phyloP scores from a whole-genome alignment of 768 basidiomycete genomes.

The Hemileccinum impolitum region DNA sequence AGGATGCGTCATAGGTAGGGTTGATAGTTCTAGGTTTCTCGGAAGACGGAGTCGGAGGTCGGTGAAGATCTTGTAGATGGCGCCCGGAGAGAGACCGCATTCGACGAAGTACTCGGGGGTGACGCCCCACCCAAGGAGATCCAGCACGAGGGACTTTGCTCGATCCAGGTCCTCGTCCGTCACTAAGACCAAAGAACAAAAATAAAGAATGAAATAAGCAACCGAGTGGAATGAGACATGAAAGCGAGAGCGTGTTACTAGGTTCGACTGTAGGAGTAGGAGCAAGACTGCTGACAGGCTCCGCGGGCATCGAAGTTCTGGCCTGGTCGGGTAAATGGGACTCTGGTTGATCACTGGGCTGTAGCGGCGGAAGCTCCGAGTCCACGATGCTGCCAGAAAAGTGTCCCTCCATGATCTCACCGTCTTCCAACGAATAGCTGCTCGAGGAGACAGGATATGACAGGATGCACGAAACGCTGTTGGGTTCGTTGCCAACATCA shows the following conservation, averaged over 20 bases:
- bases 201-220: neutral
- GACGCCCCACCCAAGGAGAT: neutral
- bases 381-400: neutral
- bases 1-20: no score
- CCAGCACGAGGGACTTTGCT: neutral
- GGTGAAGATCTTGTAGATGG: slow-evolving; percentile 36
- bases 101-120: slow-evolving; percentile 46
- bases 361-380: neutral
- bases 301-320: neutral
- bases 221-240: neutral
- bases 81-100: slow-evolving; percentile 39
- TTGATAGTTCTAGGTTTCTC: slow-evolving; percentile 1
- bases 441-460: neutral
- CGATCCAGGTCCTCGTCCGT: no score
- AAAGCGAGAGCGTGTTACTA: neutral
- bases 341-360: no score
- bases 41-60: slow-evolving; percentile 18
- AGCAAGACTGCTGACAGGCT: no score
- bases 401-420: slow-evolving; percentile 20
- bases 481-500: no score
- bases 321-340: neutral
- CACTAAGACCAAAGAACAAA: no score
- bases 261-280: neutral
- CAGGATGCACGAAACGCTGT: no score
- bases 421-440: slow-evolving; percentile 16